Conservation (phyloP, 208 protist genomes). For the Trypanosoma rangeli region DNA sequence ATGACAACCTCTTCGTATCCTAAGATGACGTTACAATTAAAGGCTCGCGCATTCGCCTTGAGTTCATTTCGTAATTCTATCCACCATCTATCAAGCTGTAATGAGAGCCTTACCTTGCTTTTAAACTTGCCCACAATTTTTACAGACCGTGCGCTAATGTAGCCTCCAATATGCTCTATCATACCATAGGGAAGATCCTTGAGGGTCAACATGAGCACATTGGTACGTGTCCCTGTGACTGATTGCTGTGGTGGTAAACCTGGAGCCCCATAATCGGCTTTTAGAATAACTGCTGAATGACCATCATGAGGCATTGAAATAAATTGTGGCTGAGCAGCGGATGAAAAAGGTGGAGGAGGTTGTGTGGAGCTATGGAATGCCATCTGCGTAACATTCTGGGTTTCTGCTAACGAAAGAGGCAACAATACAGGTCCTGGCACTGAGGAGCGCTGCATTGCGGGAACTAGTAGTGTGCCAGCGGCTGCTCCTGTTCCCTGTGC, state of each 20-base stretch:
- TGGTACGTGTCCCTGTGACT: slow-evolving; percentile 30
- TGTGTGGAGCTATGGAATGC: background rate
- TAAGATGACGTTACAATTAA: slow-evolving; percentile 90
- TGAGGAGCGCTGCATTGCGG: background rate
- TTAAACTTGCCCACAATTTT: slow-evolving; percentile 88
- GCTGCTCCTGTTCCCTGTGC: background rate
- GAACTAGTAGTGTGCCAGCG: background rate
- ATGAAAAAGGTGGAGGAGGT: background rate
- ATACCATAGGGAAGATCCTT: slow-evolving; percentile 80
- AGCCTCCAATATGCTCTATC: slow-evolving; percentile 83
- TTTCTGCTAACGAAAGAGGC: background rate
- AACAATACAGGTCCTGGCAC: background rate
- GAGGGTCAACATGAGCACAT: slow-evolving; percentile 79
- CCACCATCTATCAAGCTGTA: slow-evolving; percentile 93
- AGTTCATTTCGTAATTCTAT: slow-evolving; percentile 92
- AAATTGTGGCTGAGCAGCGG: background rate
- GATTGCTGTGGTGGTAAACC: slow-evolving; percentile 1
- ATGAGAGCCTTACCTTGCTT: slow-evolving; percentile 80
- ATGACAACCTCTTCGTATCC: slow-evolving; percentile 89
- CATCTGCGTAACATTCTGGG: background rate
- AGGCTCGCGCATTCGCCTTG: slow-evolving; percentile 79
- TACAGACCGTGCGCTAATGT: slow-evolving; percentile 86
- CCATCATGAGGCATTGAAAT: background rate
- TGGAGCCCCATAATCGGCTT: background rate
- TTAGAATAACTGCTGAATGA: background rate